Percentiles rank a stretch among this genome's conserved stretches.
Evolutionary conservation across 805 yeast species (phyloP).

Genomic region (Lipomyces yamadae): DNA sequence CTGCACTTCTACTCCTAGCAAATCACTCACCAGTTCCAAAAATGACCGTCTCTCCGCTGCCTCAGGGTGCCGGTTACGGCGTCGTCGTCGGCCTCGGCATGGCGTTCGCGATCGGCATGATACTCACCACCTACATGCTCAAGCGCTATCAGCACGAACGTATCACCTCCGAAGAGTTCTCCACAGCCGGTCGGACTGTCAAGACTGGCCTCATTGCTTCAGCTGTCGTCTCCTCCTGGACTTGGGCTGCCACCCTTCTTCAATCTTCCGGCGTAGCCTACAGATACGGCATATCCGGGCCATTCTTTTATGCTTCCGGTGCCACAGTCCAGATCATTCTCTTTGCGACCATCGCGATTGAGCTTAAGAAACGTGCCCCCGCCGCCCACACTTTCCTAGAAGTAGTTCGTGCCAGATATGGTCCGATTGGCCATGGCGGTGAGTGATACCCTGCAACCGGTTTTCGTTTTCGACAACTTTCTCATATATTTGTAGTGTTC

Average conservation of each 20-base stretch:
- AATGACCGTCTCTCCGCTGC: conserved; percentile 15
- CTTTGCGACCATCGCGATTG: conserved; percentile 85
- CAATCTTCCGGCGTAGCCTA: conserved; percentile 81
- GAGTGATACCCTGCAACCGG: neutral
- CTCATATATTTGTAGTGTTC: conserved; percentile 21
- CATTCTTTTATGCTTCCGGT: conserved; percentile 83
- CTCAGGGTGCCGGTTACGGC: conserved; percentile 48
- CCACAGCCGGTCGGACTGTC: conserved; percentile 90
- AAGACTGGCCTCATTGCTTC: conserved; percentile 83
- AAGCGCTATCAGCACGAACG: conserved; percentile 78
- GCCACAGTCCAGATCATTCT: conserved; percentile 87
- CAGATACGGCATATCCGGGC: conserved; percentile 76
- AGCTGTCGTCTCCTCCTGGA: conserved; percentile 94
- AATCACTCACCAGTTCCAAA: neutral
- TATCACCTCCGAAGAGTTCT: conserved; percentile 90
- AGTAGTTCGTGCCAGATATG: conserved; percentile 80
- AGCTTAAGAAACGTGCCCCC: conserved; percentile 87
- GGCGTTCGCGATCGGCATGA: conserved; percentile 54
- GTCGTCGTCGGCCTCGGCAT: conserved; percentile 81
- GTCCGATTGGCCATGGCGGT: conserved; percentile 65
- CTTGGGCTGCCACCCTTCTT: conserved; percentile 83
- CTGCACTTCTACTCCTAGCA: neutral
- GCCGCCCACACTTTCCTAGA: conserved; percentile 91
- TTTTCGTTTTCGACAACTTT: neutral
- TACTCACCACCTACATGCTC: conserved; percentile 42